Base-by-base conservation (phyloP, 805 yeast genomes). In the Starmera quercuum region DNA sequence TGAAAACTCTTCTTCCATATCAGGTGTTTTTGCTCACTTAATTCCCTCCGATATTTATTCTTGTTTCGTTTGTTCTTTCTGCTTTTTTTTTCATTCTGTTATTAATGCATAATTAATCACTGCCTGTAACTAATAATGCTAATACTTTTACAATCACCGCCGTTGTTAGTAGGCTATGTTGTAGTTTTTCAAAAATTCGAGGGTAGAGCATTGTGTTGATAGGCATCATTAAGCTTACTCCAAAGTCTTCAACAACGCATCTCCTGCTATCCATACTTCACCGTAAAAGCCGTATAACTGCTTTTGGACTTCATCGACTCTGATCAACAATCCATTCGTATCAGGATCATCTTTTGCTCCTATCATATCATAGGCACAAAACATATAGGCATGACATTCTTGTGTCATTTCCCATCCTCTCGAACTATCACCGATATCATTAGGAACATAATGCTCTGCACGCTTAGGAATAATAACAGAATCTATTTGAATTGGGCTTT, bases 331-430 rank as follows among this genome's bases (percentile, higher is more conserved):
- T 2, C 58, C 59, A 20, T 37, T 34, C 8, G 40, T 25, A n/a
- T 29, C 39, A 4, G 36, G 35, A 18, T 29, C 33, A 26, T 44
- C 51, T n/a, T 26, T 30, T 4, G 50, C 57, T 10, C 80, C 81
- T 38, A 74, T 61, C 17, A 58, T 54, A 37, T 73, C 71, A 46
- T 71, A 73, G 0, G 78, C 80, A 59, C 81, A 74, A 75, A 76
- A 75, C 14, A 66, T 45, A 44, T 68, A 74, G 14, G 63, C 59
- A 14, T 59, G 57, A 53, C 82, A 75, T 39, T 64, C 64, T 4
- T 51, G 52, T n/a, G 55, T 49, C 47, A 64, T 67, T 45, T 61
- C 62, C 81, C 79, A 75, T 7, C 56, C 56, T 36, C 49, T 37
- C 6, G 20, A 23, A 24, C 68, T 71, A 36, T 63, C 61, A n/a